Percentiles rank a stretch among this genome's conserved stretches.
Evolutionary conservation across 768 basidiomycete species (phyloP).

Genomic region (Nidula microcarpa): DNA sequence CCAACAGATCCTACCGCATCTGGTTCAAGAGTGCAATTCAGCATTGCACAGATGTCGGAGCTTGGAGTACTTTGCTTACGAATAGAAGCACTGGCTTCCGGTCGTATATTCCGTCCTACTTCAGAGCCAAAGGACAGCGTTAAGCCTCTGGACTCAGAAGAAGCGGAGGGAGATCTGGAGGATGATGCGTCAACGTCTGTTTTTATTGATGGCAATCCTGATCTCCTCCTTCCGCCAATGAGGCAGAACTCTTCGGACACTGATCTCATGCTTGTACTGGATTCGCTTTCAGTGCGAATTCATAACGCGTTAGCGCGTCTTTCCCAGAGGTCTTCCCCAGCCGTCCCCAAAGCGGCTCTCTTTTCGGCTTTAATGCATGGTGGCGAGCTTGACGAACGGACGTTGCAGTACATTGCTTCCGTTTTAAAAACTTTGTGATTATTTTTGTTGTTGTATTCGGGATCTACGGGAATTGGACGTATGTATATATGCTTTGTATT

Average conservation of each 20-base stretch:
- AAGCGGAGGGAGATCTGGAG: slow-evolving; percentile 21
- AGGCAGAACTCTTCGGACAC: slow-evolving; percentile 65
- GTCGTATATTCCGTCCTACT: slow-evolving; percentile 51
- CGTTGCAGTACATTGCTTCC: slow-evolving; percentile 33
- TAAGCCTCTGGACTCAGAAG: slow-evolving; percentile 25
- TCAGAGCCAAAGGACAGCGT: slow-evolving; percentile 44
- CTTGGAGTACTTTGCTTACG: slow-evolving; percentile 73
- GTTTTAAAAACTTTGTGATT: slow-evolving; percentile 15
- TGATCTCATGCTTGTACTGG: slow-evolving; percentile 72
- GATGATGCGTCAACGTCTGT: slow-evolving; percentile 21
- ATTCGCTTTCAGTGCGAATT: slow-evolving; percentile 71
- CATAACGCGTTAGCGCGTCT: slow-evolving; percentile 61
- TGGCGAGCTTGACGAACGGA: slow-evolving; percentile 43
- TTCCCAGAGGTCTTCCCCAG: slow-evolving; percentile 9
- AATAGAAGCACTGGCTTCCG: slow-evolving; percentile 71
- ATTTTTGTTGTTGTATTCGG: background rate
- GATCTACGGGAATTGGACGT: too few relatives aligned
- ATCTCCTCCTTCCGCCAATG: slow-evolving; percentile 65
- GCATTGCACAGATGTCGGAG: slow-evolving; percentile 69
- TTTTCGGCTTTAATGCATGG: background rate
- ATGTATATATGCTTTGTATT: too few relatives aligned
- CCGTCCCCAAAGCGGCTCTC: background rate
- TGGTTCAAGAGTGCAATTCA: slow-evolving; percentile 59
- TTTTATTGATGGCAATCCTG: slow-evolving; percentile 56
- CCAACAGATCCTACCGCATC: slow-evolving; percentile 29